These are phyloP conservation scores for Penicillium herquei DNA, from an alignment of 495 filamentous ascomycete species.

Conservation along the genomic window DNA sequence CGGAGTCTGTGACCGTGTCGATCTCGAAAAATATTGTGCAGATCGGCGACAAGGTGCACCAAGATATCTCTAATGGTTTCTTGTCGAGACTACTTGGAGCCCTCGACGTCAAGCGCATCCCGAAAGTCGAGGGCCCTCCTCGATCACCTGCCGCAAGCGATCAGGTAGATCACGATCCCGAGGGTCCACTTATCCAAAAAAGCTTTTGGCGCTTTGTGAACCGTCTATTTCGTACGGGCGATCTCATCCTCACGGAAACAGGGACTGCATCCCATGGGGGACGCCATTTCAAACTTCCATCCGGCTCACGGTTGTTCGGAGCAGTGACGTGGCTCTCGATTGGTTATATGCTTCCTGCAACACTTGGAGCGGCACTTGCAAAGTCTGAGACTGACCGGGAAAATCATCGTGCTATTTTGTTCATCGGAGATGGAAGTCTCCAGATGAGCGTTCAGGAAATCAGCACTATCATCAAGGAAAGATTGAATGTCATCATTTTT, in stretches of 20 bases:
- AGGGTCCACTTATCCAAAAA: slow-evolving; percentile 10
- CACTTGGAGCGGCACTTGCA: slow-evolving; percentile 42
- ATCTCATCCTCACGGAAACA: slow-evolving; percentile 36
- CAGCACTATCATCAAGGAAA: slow-evolving; percentile 67
- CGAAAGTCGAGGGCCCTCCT: neutral
- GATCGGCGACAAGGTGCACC: neutral
- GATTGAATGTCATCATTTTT: slow-evolving; percentile 67
- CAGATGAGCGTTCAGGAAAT: slow-evolving; percentile 77
- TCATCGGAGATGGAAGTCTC: slow-evolving; percentile 78
- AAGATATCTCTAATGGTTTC: slow-evolving; percentile 14
- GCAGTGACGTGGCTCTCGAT: slow-evolving; percentile 32
- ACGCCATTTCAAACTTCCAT: too few relatives aligned
- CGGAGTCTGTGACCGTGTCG: neutral
- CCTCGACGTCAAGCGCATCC: neutral
- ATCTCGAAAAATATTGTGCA: too few relatives aligned
- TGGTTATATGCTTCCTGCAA: slow-evolving; percentile 42
- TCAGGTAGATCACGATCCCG: neutral
- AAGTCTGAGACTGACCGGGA: slow-evolving; percentile 3
- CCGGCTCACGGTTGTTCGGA: too few relatives aligned
- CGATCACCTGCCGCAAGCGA: slow-evolving; percentile 1
- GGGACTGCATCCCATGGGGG: slow-evolving; percentile 29
- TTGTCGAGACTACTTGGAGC: slow-evolving; percentile 2
- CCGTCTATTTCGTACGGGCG: slow-evolving; percentile 22
- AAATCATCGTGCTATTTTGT: slow-evolving; percentile 49
- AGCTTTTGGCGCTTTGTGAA: slow-evolving; percentile 19